Evolutionary conservation across 805 yeast genomes (phyloP).

Genomic region (Kazachstania kunashirensis): DNA sequence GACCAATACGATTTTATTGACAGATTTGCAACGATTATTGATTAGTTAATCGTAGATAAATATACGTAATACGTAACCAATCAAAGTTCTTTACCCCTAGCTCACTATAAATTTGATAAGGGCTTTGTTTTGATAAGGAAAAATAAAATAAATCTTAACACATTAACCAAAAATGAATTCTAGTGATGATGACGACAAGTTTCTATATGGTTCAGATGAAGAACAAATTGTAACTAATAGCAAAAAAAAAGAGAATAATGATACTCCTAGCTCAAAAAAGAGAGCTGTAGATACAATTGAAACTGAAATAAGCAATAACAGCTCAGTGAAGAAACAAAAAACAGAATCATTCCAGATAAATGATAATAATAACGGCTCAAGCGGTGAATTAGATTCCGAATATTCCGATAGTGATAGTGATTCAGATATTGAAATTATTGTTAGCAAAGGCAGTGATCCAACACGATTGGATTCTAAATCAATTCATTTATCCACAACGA

Average conservation of each 20-base stretch:
- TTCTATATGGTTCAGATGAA: conserved; percentile 28
- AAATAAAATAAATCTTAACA: no score
- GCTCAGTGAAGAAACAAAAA: conserved; percentile 6
- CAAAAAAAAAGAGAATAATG: not conserved
- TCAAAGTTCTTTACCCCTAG: no score
- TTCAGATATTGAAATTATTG: conserved; percentile 69
- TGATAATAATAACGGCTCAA: not conserved
- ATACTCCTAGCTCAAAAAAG: not conserved
- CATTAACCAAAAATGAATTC: conserved; percentile 20
- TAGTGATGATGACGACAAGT: conserved; percentile 30
- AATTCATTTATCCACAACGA: conserved; percentile 9
- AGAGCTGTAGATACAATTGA: not conserved
- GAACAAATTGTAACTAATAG: conserved; percentile 7
- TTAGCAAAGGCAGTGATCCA: conserved; percentile 37
- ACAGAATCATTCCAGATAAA: not conserved
- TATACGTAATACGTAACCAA: no score
- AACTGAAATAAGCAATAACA: conserved; percentile 1
- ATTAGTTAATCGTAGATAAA: no score
- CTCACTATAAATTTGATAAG: no score
- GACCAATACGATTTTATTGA: no score
- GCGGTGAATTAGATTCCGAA: conserved; percentile 1
- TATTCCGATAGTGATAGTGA: conserved; percentile 34
- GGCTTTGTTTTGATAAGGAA: no score
- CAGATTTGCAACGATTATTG: no score
- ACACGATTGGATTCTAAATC: conserved; percentile 20